Evolutionary conservation across 176 grass and related monocot genomes (phyloP), one percentile per base, ranked within the genome.

Genomic region (Saccharum officinarum): DNA sequence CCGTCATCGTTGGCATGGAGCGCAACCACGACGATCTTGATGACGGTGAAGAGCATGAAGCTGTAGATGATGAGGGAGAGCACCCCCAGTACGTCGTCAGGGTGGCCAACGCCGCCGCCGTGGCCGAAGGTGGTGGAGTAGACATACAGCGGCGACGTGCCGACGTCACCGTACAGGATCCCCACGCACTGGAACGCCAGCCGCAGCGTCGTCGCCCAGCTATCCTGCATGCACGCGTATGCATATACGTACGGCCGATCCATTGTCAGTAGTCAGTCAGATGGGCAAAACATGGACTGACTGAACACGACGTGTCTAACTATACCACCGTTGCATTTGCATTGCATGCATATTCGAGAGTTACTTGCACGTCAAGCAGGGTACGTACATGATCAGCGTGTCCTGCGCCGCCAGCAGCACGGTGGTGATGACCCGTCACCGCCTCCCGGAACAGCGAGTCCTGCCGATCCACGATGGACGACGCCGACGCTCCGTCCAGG

Each of bases 31-130:
- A 87, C 76, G 18, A 85, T 77, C 67, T 92, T 92, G 86, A 85
- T 10, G 18, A 86, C 54, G 4, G 86, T 66, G 67, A 92, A 69
- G 70, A 92, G 82, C 14, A 80, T 0, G 40, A 92, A 55, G 63
- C 81, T 88, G 77, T 85, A 92, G 63, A 92, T 78, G 64, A 92
- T 85, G 42, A 92, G 82, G 52, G 82, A 92, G 49, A 92, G 90
- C 28, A 88, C 90, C 3, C 86, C 90, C 0, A 92, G 8, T 45
- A 88, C 5, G 54, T 92, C 90, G 7, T 88, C 73, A 0, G 72
- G 66, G 28, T 28, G 45, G 36, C 36, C 36, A 1, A 86, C 72
- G 28, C 72, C 59, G 55, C 22, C 55, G 22, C 59, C 90, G 0
- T 85, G 49, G 30, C 67, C 23, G 6, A 92, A 92, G 1, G 86